These are phyloP conservation scores for Phyllosticta citrichinensis DNA, from an alignment of 2,329 filamentous ascomycete species.

Conservation along the genomic window DNA sequence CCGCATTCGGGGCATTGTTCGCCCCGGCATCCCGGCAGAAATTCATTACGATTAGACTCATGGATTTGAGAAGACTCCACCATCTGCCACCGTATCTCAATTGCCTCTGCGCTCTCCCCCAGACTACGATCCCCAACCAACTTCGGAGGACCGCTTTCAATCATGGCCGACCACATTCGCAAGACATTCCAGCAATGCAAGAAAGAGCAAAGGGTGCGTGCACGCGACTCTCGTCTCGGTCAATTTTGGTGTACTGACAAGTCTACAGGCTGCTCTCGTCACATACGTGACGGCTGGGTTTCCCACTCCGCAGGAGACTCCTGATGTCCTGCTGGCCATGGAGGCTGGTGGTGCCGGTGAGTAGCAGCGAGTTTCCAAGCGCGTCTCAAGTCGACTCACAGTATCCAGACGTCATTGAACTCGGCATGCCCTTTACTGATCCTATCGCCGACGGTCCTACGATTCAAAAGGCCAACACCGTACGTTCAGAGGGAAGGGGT, in stretches of 20 bases:
- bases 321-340: slow-evolving; percentile 76
- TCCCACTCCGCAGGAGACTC: slow-evolving; percentile 70
- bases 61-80: slow-evolving; percentile 3
- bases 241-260: neutral
- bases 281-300: slow-evolving; percentile 95
- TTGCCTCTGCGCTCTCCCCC: neutral
- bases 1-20: slow-evolving; percentile 8
- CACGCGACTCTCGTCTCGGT: slow-evolving; percentile 4
- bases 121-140: neutral
- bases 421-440: slow-evolving; percentile 94
- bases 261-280: slow-evolving; percentile 65
- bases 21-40: slow-evolving; percentile 5
- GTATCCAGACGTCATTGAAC: slow-evolving; percentile 73
- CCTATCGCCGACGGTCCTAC: slow-evolving; percentile 96
- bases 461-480: slow-evolving; percentile 90
- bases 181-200: slow-evolving; percentile 42
- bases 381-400: neutral
- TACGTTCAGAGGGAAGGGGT: slow-evolving; percentile 28
- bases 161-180: slow-evolving; percentile 37
- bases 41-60: slow-evolving; percentile 11
- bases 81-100: slow-evolving; percentile 2
- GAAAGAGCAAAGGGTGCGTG: slow-evolving; percentile 35
- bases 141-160: slow-evolving; percentile 7
- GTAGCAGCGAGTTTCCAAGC: slow-evolving; percentile 15
- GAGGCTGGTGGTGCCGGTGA: slow-evolving; percentile 84